phyloP scores from a whole-genome alignment of 2,329 filamentous ascomycete species.

The Neoscytalidium dimidiatum region DNA sequence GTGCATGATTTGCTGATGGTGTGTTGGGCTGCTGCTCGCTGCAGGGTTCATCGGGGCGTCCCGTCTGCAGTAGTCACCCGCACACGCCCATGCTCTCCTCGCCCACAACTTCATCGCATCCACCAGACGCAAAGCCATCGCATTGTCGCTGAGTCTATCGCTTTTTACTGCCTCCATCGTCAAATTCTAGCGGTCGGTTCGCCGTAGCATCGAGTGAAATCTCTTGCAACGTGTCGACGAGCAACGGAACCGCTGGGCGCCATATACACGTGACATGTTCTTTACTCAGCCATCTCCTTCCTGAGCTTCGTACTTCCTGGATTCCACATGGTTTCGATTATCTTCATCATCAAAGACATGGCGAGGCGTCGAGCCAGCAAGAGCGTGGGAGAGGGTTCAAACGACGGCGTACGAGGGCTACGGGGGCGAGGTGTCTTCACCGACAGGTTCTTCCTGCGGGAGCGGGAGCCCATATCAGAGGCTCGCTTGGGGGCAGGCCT shows the following conservation, averaged over 20 bases:
- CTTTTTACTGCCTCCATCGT: too few relatives aligned
- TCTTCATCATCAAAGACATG: not conserved
- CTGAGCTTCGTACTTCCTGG: too few relatives aligned
- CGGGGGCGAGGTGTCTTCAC: not conserved
- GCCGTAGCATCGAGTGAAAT: too few relatives aligned
- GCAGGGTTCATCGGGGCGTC: not conserved
- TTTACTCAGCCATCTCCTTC: not conserved
- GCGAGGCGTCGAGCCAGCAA: not conserved
- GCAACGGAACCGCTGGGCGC: not conserved
- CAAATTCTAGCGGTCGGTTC: too few relatives aligned
- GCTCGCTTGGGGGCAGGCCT: constrained; percentile 8
- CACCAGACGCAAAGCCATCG: not conserved
- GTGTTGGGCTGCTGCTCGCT: not conserved
- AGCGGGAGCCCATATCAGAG: not conserved
- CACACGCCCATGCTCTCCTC: too few relatives aligned
- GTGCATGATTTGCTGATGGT: not conserved
- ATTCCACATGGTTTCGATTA: not conserved
- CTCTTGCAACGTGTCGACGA: not conserved
- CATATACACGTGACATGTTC: not conserved
- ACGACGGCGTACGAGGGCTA: not conserved
- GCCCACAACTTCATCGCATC: not conserved
- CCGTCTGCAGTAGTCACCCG: not conserved
- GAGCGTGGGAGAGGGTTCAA: not conserved
- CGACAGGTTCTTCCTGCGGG: not conserved
- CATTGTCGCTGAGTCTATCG: too few relatives aligned